A percentile compares a stretch with the other conserved stretches of the same genome.
Evolutionary conservation across 2,329 filamentous ascomycete genomes (phyloP).

Genomic region (Phoma sp.): DNA sequence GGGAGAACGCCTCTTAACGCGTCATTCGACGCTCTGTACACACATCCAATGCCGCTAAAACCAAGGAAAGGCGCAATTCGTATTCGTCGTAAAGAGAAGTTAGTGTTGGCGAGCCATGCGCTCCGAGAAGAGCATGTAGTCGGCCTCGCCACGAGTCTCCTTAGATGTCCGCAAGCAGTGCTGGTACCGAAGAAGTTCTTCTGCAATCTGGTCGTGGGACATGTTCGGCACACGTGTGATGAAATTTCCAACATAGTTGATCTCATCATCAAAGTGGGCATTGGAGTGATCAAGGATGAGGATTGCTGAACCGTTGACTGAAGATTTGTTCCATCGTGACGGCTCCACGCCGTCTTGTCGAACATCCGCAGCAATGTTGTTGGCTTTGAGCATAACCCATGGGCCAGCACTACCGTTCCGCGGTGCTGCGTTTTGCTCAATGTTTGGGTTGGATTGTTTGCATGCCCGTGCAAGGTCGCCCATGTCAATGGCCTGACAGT

Average conservation of each 20-base stretch:
- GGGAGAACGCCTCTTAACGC: background rate
- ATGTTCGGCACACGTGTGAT: background rate
- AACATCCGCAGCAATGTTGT: conserved; percentile 29
- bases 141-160: conserved; percentile 9
- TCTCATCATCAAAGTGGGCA: conserved; percentile 4
- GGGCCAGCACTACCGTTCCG: conserved; percentile 11
- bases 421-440: conserved; percentile 16
- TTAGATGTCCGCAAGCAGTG: background rate
- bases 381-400: conserved; percentile 26
- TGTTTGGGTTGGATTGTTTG: conserved; percentile 15
- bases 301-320: conserved; percentile 15
- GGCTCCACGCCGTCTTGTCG: conserved; percentile 15
- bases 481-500: conserved; percentile 10
- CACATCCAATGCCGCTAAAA: conserved; percentile 14
- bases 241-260: background rate
- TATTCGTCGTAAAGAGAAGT: background rate
- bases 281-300: conserved; percentile 15
- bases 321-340: conserved; percentile 22
- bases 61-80: background rate
- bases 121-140: conserved; percentile 3
- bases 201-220: background rate
- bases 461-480: conserved; percentile 5
- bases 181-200: background rate
- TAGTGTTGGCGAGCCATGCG: background rate
- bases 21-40: background rate